These are phyloP conservation scores for Pyricularia grisea DNA, from an alignment of 2,329 filamentous ascomycete species.

Conservation along the genomic window DNA sequence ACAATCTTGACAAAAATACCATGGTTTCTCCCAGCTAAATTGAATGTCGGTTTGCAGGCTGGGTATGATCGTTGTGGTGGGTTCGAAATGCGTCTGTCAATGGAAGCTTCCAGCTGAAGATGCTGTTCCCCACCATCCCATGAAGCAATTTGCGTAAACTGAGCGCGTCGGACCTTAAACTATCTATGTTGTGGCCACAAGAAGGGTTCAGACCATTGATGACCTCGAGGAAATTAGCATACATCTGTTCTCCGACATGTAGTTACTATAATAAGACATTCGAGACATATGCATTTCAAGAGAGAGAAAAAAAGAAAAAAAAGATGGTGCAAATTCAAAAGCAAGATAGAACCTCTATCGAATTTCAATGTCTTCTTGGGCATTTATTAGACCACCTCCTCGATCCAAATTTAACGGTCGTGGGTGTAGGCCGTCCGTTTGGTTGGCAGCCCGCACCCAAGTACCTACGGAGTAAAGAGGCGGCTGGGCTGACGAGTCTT, in stretches of 20 bases:
- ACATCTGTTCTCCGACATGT: no score
- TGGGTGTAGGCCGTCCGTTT: neutral
- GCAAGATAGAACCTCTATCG: neutral
- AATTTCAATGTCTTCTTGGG: neutral
- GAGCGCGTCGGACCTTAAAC: neutral
- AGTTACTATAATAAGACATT: no score
- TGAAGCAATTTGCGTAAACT: neutral
- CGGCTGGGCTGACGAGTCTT: neutral
- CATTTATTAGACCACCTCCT: neutral
- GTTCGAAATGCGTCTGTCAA: neutral
- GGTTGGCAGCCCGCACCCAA: no score
- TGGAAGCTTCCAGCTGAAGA: neutral
- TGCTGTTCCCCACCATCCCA: neutral
- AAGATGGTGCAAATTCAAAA: no score
- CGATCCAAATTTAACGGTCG: neutral
- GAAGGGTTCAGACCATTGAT: no score
- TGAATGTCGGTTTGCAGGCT: neutral
- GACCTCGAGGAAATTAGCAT: no score
- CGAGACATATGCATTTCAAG: no score
- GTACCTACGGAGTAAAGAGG: neutral
- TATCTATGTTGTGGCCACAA: neutral
- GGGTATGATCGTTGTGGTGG: neutral
- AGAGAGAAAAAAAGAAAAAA: no score
- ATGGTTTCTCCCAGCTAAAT: neutral
- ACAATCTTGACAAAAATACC: neutral